Conservation (phyloP, 208 protist species). For the Wallacemonas sp. region DNA sequence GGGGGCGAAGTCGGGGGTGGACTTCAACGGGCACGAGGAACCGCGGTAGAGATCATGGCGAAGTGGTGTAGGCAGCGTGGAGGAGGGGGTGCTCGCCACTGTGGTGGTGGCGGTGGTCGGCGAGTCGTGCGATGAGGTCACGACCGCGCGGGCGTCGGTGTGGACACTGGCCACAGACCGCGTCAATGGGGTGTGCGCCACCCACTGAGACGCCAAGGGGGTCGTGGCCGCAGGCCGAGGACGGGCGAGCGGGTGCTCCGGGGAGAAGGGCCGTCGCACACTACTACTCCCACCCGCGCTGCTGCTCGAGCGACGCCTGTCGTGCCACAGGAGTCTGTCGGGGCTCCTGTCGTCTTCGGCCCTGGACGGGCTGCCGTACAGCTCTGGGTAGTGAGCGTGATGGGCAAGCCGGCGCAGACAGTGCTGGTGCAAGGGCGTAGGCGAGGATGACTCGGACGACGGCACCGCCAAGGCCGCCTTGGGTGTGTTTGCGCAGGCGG, state of each 20-base stretch:
- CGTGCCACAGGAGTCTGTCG: too few relatives aligned
- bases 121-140: background rate
- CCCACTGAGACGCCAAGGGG: too few relatives aligned
- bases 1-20: background rate
- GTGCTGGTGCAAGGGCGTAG: background rate
- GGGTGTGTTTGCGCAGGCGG: too few relatives aligned
- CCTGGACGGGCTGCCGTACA: too few relatives aligned
- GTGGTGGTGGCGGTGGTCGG: background rate
- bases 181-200: background rate
- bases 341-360: too few relatives aligned
- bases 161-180: background rate
- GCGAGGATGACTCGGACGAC: background rate
- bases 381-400: too few relatives aligned
- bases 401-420: background rate
- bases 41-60: background rate
- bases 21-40: conserved; percentile 1
- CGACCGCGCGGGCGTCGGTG: background rate
- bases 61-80: background rate
- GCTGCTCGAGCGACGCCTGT: too few relatives aligned
- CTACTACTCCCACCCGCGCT: too few relatives aligned
- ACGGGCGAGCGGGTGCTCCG: too few relatives aligned
- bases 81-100: conserved; percentile 1
- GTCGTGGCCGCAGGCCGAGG: too few relatives aligned
- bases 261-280: too few relatives aligned
- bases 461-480: too few relatives aligned